Base-by-base conservation (phyloP, 345 rosid species). In the Sisymbrium altissimum region DNA sequence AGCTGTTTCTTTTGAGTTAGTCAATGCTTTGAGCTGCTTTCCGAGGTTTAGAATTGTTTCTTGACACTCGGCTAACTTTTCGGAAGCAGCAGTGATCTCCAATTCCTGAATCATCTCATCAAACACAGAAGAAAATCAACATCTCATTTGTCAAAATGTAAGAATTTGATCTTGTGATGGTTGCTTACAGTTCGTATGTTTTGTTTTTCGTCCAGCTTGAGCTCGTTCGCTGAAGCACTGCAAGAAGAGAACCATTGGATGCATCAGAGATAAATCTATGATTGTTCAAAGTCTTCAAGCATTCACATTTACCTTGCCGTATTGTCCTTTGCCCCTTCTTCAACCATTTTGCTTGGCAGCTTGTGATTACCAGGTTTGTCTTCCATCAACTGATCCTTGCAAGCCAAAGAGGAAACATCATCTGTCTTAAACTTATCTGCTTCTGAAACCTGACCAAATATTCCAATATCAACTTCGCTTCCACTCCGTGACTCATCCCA, bases 21-120 rank as follows among this genome's bases (percentile, higher is more conserved):
- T 85, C 83, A 95, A 75, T 62, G 89, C 92, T 78, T 86, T 89
- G 55, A 91, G 79, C 81, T 95, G 99, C 79, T 95, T 95, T 64
- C 97, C 97, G 4, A 95, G 74, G 81, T 88, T 87, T 55, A 87
- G 74, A 53, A 95, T 92, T 11, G 97, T 88, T 75, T 89, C 96
- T 79, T 92, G 97, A 81, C 97, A 95, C 80, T 95, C 97, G 0
- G 97, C 97, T 71, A 95, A 79, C 83, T 88, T 95, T 60, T 91
- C 92, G 59, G 99, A 88, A 78, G 99, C 99, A 70, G 92, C 92
- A 44, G 92, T 67, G 71, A 89, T 86, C 84, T 92, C 97, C 88
- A 84, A 74, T 36, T 88, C 87, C 99, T 95, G 87, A 71, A 65
- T 69, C 19, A 56, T 57, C 50, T 69, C 19, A 56, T 57, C 50